Conservation (phyloP, 1,139 yeast genomes). For the Yamadazyma atlantica region DNA sequence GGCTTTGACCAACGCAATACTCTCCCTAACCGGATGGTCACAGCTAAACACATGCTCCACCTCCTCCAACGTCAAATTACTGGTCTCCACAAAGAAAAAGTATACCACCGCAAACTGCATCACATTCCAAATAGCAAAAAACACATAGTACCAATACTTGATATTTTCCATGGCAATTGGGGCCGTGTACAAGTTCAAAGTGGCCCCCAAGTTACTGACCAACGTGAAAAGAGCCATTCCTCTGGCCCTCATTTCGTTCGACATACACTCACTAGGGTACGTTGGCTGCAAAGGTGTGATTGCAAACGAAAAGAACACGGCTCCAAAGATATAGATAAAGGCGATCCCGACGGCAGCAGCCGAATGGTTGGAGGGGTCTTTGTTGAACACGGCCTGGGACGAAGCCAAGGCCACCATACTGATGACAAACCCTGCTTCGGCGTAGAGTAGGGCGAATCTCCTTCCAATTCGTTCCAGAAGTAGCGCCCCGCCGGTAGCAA, state of each 20-base stretch:
- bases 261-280: constrained; percentile 16
- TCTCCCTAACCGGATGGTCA: constrained; percentile 4
- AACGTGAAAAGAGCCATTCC: constrained; percentile 11
- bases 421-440: constrained; percentile 14
- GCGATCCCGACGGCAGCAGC: constrained; percentile 14
- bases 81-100: constrained; percentile 26
- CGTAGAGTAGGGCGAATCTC: constrained; percentile 15
- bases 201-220: constrained; percentile 12
- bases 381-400: constrained; percentile 11
- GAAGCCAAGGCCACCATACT: constrained; percentile 14
- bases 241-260: constrained; percentile 14
- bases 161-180: constrained; percentile 18
- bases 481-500: constrained; percentile 17
- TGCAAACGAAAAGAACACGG: constrained; percentile 16
- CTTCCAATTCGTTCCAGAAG: constrained; percentile 13
- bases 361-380: constrained; percentile 1
- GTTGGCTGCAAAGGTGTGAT: constrained; percentile 18
- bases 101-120: constrained; percentile 16
- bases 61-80: constrained; percentile 24
- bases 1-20: constrained; percentile 5
- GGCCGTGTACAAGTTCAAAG: constrained; percentile 16
- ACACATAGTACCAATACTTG: constrained; percentile 16
- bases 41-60: constrained; percentile 19
- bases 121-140: constrained; percentile 16
- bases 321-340: constrained; percentile 15